Evolutionary conservation across 2,329 filamentous ascomycete genomes (phyloP).

Genomic region (Karstenula rhodostoma): DNA sequence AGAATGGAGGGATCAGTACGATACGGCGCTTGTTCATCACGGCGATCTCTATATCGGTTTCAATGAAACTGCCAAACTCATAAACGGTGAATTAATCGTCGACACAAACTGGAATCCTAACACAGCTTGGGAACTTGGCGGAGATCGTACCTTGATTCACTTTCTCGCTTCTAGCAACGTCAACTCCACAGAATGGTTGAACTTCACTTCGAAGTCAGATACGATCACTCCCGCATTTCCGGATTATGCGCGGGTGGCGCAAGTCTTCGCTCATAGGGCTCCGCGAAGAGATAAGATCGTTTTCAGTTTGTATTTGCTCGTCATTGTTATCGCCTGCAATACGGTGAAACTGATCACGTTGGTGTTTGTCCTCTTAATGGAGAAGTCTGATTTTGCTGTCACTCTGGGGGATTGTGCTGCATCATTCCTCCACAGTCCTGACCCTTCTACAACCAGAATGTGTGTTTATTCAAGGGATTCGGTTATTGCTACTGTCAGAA

Average conservation of each 20-base stretch:
- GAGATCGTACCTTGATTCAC: too few species aligned
- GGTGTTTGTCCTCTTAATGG: slow-evolving; percentile 18
- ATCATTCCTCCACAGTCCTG: slow-evolving; percentile 26
- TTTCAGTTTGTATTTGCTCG: slow-evolving; percentile 26
- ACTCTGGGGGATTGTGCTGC: slow-evolving; percentile 28
- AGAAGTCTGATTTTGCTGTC: slow-evolving; percentile 23
- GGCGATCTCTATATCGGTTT: too few species aligned
- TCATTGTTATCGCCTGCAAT: slow-evolving; percentile 30
- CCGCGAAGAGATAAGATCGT: slow-evolving; percentile 22
- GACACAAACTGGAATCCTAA: too few species aligned
- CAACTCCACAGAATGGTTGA: too few species aligned
- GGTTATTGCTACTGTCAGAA: too few species aligned
- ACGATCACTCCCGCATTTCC: slow-evolving; percentile 17
- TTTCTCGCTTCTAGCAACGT: too few species aligned
- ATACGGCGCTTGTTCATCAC: too few species aligned
- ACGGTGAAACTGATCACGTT: slow-evolving; percentile 27
- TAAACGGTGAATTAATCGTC: too few species aligned
- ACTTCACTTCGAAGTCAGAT: too few species aligned
- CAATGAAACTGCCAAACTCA: too few species aligned
- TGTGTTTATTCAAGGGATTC: slow-evolving; percentile 12
- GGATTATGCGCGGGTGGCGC: slow-evolving; percentile 16
- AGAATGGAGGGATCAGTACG: too few species aligned
- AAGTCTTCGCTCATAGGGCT: slow-evolving; percentile 16
- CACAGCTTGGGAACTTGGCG: too few species aligned
- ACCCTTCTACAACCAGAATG: slow-evolving; percentile 14